A percentile compares a stretch with the other conserved stretches of the same genome.
These are phyloP conservation scores for Diaporthe ampelina DNA, from an alignment of 2,329 filamentous ascomycete genomes.

Conservation along the genomic window DNA sequence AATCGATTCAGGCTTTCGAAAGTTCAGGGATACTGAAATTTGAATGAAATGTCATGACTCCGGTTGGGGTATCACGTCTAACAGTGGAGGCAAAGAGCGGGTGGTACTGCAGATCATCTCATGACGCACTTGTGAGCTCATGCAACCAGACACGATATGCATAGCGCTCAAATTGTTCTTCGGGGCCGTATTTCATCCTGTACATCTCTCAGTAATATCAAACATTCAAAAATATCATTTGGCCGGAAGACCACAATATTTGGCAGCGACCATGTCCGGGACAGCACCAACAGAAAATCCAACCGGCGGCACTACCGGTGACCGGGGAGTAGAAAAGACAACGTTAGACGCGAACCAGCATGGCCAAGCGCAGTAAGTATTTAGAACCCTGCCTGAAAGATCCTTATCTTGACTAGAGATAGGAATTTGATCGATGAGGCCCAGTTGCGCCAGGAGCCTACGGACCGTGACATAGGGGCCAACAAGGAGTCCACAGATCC, in stretches of 20 bases:
- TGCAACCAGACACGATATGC: not conserved
- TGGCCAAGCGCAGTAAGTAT: slow-evolving; percentile 13
- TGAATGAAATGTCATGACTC: not conserved
- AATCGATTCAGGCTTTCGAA: slow-evolving; percentile 40
- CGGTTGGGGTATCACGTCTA: not conserved
- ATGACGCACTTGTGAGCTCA: slow-evolving; percentile 30
- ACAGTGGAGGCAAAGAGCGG: not conserved
- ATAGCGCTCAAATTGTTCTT: not conserved
- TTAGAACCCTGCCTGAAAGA: rapidly evolving
- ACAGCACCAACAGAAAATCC: slow-evolving; percentile 10
- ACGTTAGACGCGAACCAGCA: slow-evolving; percentile 7
- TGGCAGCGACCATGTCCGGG: not conserved
- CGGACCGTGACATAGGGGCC: slow-evolving; percentile 32
- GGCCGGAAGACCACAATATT: too few relatives aligned
- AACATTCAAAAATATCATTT: not conserved
- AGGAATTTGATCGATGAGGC: slow-evolving; percentile 34
- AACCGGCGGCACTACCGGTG: not conserved
- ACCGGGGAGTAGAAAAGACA: not conserved
- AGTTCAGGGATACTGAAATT: not conserved
- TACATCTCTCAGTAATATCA: not conserved
- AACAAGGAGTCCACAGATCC: slow-evolving; percentile 21
- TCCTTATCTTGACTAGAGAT: not conserved
- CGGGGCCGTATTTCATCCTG: not conserved
- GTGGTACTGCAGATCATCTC: slow-evolving; percentile 16
- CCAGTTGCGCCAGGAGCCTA: slow-evolving; percentile 30